A percentile compares a stretch with the other conserved stretches of the same genome.
phyloP scores from a whole-genome alignment of 2,329 filamentous ascomycete genomes.

The Daldinia sp. region DNA sequence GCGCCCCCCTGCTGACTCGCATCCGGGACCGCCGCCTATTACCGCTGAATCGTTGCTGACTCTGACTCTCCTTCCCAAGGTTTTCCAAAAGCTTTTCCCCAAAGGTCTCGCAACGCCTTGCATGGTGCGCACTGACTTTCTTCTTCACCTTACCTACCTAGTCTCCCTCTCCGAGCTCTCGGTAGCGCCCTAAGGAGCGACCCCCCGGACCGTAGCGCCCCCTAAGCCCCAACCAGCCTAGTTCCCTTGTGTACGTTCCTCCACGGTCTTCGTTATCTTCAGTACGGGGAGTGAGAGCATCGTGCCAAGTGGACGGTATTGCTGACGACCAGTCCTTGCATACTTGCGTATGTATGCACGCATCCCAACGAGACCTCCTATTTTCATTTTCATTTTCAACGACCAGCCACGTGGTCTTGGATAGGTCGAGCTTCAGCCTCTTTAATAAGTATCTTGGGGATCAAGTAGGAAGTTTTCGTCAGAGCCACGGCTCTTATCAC shows the following conservation, averaged over 20 bases:
- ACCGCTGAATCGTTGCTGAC: conserved; percentile 5
- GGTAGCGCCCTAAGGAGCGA: conserved; percentile 22
- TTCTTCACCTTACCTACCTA: conserved; percentile 14
- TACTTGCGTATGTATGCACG: conserved; percentile 15
- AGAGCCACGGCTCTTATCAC: conserved; percentile 15
- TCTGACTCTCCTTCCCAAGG: no score
- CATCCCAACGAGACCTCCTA: conserved; percentile 16
- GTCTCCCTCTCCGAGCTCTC: conserved; percentile 16
- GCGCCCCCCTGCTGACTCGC: conserved; percentile 25
- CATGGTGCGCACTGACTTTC: conserved; percentile 10
- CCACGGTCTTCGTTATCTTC: conserved; percentile 3
- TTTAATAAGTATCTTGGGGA: conserved; percentile 15
- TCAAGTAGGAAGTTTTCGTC: conserved; percentile 4
- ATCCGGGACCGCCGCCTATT: conserved; percentile 17
- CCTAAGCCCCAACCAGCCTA: conserved; percentile 18
- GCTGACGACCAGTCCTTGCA: conserved; percentile 6
- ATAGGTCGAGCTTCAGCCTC: conserved; percentile 32
- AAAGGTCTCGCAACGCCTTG: no score
- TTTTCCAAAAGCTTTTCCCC: no score
- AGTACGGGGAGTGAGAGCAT: conserved; percentile 4
- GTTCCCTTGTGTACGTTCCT: neutral
- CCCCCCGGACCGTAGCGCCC: neutral
- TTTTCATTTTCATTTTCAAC: conserved; percentile 17
- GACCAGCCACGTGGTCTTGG: conserved; percentile 35
- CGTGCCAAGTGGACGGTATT: conserved; percentile 28